phyloP scores from a whole-genome alignment of 176 grass and related monocot species.

The Avena atlantica region DNA sequence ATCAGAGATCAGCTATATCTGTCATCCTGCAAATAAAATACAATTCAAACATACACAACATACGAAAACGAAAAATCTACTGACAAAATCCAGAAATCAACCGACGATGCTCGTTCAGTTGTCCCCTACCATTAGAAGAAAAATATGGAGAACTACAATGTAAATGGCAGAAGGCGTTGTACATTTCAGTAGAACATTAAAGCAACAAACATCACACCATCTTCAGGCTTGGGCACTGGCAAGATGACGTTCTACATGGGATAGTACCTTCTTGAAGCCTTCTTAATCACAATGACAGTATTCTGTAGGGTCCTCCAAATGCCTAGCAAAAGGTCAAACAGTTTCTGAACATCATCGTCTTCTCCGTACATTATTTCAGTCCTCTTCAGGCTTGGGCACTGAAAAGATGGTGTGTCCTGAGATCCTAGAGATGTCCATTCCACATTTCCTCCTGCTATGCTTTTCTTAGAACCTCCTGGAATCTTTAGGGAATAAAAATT shows the following conservation, averaged over 20 bases:
- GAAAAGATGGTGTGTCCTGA: not conserved
- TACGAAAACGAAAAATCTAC: no score
- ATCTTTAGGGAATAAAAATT: not conserved
- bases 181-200: not conserved
- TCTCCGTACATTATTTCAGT: not conserved
- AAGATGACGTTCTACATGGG: no score
- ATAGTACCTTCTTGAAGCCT: not conserved
- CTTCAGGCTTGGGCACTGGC: no score
- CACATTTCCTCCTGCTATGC: no score
- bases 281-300: not conserved
- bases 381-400: not conserved
- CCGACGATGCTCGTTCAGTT: not conserved
- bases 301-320: not conserved
- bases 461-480: not conserved
- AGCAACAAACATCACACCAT: not conserved
- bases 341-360: not conserved
- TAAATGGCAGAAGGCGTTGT: not conserved
- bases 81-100: not conserved
- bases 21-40: no score
- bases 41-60: not conserved
- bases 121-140: not conserved
- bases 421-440: not conserved
- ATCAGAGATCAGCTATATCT: no score
- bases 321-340: not conserved
- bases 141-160: not conserved